Conservation (phyloP, 2,329 filamentous ascomycete genomes). For the Aspergillus niger region DNA sequence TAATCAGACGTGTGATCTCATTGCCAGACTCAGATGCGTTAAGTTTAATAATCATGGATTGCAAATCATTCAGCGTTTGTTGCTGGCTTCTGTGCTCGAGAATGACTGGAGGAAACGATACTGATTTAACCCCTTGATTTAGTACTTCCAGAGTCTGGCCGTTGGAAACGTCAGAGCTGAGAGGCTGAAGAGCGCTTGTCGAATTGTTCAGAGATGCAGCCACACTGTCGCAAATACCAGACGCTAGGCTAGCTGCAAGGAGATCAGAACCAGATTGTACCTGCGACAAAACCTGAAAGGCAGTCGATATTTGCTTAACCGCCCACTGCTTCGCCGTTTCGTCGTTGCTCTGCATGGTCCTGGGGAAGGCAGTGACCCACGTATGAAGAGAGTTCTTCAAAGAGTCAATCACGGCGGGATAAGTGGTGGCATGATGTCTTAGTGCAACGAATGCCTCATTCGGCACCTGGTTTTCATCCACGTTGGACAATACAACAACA, state of each 20-base stretch:
- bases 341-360: conserved; percentile 81
- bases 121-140: conserved; percentile 24
- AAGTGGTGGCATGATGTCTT: conserved; percentile 62
- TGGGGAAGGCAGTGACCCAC: conserved; percentile 79
- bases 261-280: conserved; percentile 54
- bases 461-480: conserved; percentile 47
- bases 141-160: conserved; percentile 33
- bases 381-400: conserved; percentile 73
- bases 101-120: conserved; percentile 62
- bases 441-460: conserved; percentile 49
- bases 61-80: conserved; percentile 63
- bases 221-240: conserved; percentile 74
- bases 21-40: conserved; percentile 45
- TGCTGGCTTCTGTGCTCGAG: conserved; percentile 67
- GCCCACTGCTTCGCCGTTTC: conserved; percentile 73
- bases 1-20: conserved; percentile 64
- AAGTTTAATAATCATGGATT: conserved; percentile 61
- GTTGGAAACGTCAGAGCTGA: conserved; percentile 24
- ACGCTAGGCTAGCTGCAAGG: conserved; percentile 36
- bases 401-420: conserved; percentile 62
- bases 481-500: conserved; percentile 67
- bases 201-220: conserved; percentile 48
- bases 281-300: conserved; percentile 65
- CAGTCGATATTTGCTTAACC: conserved; percentile 74
- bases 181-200: conserved; percentile 31